Conservation (phyloP, 129 eudicot genomes). For the Flaveria sonorensis region DNA sequence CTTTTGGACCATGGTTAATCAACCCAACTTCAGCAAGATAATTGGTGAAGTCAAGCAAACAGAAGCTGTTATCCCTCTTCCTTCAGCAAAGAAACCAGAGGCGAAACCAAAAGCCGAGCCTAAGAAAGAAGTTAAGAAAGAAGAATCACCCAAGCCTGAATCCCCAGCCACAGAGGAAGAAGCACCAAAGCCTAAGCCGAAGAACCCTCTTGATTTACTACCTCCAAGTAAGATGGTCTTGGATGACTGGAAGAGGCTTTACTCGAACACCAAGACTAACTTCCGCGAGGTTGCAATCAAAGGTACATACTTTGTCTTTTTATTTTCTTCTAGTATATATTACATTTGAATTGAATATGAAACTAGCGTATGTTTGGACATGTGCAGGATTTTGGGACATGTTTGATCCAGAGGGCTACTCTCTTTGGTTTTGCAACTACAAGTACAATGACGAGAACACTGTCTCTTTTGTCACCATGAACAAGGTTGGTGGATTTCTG, state of each 20-base stretch:
- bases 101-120: conserved; percentile 59
- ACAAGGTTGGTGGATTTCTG: conserved; percentile 91
- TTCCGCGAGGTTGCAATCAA: conserved; percentile 97
- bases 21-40: conserved; percentile 71
- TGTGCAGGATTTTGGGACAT: conserved; percentile 92
- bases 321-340: not conserved
- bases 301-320: conserved; percentile 43
- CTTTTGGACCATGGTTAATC: conserved; percentile 93
- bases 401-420: conserved; percentile 97
- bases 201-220: conserved; percentile 89
- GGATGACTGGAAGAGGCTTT: conserved; percentile 98
- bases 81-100: conserved; percentile 64
- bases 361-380: not conserved
- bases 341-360: not conserved
- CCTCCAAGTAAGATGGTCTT: conserved; percentile 92
- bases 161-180: conserved; percentile 51
- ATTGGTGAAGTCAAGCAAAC: conserved; percentile 68
- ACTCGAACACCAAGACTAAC: conserved; percentile 91
- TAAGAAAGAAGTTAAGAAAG: conserved; percentile 65
- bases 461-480: conserved; percentile 84
- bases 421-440: conserved; percentile 92
- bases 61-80: conserved; percentile 55
- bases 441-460: conserved; percentile 93
- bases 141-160: conserved; percentile 57
- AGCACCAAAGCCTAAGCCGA: conserved; percentile 96